Evolutionary conservation across 2,329 filamentous ascomycete genomes (phyloP), one percentile per base, ranked within the genome.

Genomic region (Diplocarpon rosae): DNA sequence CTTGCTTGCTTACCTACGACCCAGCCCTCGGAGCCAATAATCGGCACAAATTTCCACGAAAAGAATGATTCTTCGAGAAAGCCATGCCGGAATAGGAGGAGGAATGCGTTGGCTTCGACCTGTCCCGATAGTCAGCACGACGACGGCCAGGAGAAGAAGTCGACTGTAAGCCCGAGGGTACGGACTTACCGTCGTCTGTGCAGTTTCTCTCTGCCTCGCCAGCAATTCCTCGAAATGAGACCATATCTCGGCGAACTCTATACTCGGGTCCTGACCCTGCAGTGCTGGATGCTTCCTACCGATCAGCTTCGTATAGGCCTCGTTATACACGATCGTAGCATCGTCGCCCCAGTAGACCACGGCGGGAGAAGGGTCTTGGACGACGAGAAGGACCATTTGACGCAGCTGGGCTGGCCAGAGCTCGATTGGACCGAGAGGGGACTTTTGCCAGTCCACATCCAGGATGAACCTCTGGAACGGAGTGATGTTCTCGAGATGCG

Each of bases 361-460:
- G 6, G 51, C 56, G 12, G 65, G 64, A 5, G 48, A 52, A 14
- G 54, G 56, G 42, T 66, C 63, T 15, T 60, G 58, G 34, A 66
- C 54, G 11, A 63, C 50, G 14, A 66, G 53, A 32, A 60, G 55
- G 11, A 63, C 58, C 38, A 60, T 55, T 17, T 67, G 64, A 33
- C 64, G 63, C 12, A 71, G 63, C 29, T 66, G 61, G 1, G 55
- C 32, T 5, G 63, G 55, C 69, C 69, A 72, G 31, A 39, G 50
- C 3, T 56, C 40, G 48, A 67, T 63, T 1, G 62, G 62, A 1
- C 69, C 69, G 1, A 70, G 48, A 1, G 61, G 58, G 0, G 67
- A 68, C 2, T 55, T 56, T 6, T 50, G 53, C 68, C 68, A 72
- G 46, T 69, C 61, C 1, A 68, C 49, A 14, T 56, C 57, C 9